A percentile compares a stretch with the other conserved stretches of the same genome.
These are phyloP conservation scores for Leptomonas pyrrhocoris DNA, from an alignment of 208 protist genomes.

Conservation along the genomic window DNA sequence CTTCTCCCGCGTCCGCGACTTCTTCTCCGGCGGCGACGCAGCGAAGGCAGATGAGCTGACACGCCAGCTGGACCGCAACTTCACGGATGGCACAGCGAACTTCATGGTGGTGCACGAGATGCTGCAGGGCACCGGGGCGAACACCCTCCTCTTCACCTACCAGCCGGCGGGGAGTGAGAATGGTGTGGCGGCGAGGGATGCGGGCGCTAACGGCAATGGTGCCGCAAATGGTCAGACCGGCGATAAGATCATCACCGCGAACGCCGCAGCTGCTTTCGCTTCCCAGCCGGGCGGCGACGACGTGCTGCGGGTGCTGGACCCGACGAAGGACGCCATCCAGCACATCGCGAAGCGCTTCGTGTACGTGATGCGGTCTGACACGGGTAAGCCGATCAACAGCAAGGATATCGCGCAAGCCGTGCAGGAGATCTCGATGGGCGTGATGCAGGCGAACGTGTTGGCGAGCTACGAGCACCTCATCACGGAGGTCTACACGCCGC, in stretches of 20 bases:
- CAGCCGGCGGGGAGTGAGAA: conserved; percentile 40
- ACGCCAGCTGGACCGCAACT: conserved; percentile 69
- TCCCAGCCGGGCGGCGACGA: conserved; percentile 35
- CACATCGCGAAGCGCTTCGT: conserved; percentile 81
- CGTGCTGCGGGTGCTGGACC: conserved; percentile 77
- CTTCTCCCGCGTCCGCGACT: conserved; percentile 88
- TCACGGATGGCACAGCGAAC: conserved; percentile 83
- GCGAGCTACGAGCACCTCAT: conserved; percentile 88
- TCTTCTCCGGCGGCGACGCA: conserved; percentile 80
- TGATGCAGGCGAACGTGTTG: conserved; percentile 82
- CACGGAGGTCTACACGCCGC: conserved; percentile 91
- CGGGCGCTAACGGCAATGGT: conserved; percentile 7
- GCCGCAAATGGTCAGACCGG: not conserved
- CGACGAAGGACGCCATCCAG: conserved; percentile 53
- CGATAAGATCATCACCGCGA: conserved; percentile 5
- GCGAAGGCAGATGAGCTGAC: conserved; percentile 64
- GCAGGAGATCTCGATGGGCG: conserved; percentile 87
- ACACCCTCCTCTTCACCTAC: conserved; percentile 86
- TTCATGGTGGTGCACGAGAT: conserved; percentile 89
- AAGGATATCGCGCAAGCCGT: conserved; percentile 81
- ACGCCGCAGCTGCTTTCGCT: conserved; percentile 8
- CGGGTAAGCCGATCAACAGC: conserved; percentile 63
- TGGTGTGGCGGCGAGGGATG: conserved; percentile 13
- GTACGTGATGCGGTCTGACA: conserved; percentile 70
- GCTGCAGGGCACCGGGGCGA: conserved; percentile 78